Percentiles rank a stretch among this genome's conserved stretches.
Evolutionary conservation across 2,329 filamentous ascomycete species (phyloP).

Genomic region (Colletotrichum somersetense): DNA sequence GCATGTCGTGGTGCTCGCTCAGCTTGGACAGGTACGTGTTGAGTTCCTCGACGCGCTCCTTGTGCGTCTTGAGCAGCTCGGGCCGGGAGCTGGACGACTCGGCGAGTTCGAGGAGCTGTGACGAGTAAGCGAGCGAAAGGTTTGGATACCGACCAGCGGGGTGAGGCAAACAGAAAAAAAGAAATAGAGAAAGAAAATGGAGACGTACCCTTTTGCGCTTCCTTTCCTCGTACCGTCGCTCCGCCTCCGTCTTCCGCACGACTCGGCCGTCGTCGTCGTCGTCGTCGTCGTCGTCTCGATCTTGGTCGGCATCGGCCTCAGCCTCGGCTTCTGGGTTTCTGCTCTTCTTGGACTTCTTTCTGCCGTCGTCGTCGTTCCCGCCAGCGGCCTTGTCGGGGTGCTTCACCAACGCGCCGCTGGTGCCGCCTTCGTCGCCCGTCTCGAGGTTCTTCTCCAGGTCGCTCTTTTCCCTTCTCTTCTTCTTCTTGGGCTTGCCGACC

Average conservation of each 20-base stretch:
- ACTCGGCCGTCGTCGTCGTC: slow-evolving; percentile 46
- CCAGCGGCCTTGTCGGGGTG: slow-evolving; percentile 48
- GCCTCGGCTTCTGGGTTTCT: slow-evolving; percentile 48
- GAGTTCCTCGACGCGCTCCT: slow-evolving; percentile 94
- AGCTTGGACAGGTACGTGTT: slow-evolving; percentile 93
- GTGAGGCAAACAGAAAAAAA: background rate
- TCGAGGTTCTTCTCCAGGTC: slow-evolving; percentile 63
- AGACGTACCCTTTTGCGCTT: slow-evolving; percentile 80
- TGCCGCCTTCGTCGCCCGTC: slow-evolving; percentile 49
- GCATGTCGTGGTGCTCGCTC: slow-evolving; percentile 98
- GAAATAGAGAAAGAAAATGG: background rate
- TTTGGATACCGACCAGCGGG: background rate
- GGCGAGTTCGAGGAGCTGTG: slow-evolving; percentile 82
- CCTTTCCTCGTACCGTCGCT: slow-evolving; percentile 83
- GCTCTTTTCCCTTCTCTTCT: slow-evolving; percentile 66
- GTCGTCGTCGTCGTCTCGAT: slow-evolving; percentile 47
- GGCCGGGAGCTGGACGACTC: slow-evolving; percentile 69
- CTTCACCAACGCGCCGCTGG: slow-evolving; percentile 59
- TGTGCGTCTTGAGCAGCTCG: slow-evolving; percentile 95
- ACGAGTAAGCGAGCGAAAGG: background rate
- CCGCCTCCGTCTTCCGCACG: slow-evolving; percentile 82
- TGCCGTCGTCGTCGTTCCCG: slow-evolving; percentile 47
- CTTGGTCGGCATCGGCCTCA: slow-evolving; percentile 43
- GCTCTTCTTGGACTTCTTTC: slow-evolving; percentile 45
- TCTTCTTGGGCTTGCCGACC: slow-evolving; percentile 74